Evolutionary conservation across 2,329 filamentous ascomycete species (phyloP).

Genomic region (Helminthosporium solani): DNA sequence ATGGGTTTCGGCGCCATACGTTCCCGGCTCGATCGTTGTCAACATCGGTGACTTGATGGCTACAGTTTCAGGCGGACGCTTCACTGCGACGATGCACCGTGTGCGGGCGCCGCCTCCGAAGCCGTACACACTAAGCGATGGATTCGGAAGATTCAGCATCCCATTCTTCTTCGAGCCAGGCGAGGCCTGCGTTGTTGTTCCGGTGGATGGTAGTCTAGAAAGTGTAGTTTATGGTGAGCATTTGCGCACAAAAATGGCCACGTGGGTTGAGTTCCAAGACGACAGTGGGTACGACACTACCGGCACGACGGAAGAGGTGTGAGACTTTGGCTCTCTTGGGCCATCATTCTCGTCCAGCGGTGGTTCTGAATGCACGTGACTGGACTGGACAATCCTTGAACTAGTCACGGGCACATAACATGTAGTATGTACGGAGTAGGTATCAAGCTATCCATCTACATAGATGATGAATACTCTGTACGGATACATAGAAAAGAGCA

Average conservation of each 20-base stretch:
- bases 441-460: too few relatives aligned
- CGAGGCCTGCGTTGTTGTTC: constrained; percentile 43
- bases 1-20: constrained; percentile 47
- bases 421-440: too few relatives aligned
- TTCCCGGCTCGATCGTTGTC: constrained; percentile 47
- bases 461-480: background rate
- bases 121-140: constrained; percentile 6
- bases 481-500: too few relatives aligned
- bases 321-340: background rate
- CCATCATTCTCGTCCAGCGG: background rate
- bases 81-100: constrained; percentile 50
- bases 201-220: constrained; percentile 35
- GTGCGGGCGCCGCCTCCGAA: constrained; percentile 33
- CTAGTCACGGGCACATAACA: too few relatives aligned
- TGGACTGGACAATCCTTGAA: too few relatives aligned
- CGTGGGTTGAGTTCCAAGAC: constrained; percentile 48
- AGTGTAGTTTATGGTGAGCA: constrained; percentile 46
- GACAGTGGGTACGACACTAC: constrained; percentile 20
- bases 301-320: constrained; percentile 9
- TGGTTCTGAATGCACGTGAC: too few relatives aligned
- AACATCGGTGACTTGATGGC: constrained; percentile 51
- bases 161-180: constrained; percentile 54
- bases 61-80: constrained; percentile 44
- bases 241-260: constrained; percentile 48
- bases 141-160: constrained; percentile 43